Base-by-base conservation (phyloP, 208 protist species). In the Novymonas esmeraldas region DNA sequence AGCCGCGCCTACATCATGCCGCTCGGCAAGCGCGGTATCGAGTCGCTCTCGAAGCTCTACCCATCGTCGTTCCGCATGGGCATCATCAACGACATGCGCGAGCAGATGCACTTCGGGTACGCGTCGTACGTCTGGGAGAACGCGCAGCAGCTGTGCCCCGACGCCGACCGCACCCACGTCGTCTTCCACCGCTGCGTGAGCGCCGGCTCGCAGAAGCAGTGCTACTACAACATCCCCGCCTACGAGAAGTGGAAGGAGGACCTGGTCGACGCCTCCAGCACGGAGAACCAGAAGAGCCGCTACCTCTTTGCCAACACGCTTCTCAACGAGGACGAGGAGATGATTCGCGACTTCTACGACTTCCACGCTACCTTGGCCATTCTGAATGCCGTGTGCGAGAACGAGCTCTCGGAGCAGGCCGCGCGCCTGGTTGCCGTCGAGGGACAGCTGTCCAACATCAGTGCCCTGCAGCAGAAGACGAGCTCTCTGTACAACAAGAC, bases 401-500 rank as follows among this genome's bases (percentile, higher is more conserved):
- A 96, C 75, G 91, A 96, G 80, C 87, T 95, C 41, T 96, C 91
- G 33, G 91, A 96, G 79, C 91, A 96, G 67, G 91, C 91, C 39
- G 91, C 91, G 2, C 89, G 91, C 42, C 70, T 96, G 41, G 79
- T 96, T 3, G 91, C 91, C 50, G 91, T 96, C 39, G 91, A 96
- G 73, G 87, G 87, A 46, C 91, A 96, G 71, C 74, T 96, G 58
- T 93, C 87, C 51, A 96, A 96, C 71, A 96, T 96, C 78, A 86
- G 73, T 42, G 69, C 75, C 4, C 73, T 96, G 14, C 83, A 93
- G 65, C 79, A 90, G 59, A 81, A 86, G 76, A 94, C 91, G n/a
- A 93, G 88, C 63, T 93, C 86, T 20, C 58, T 96, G 39, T 96
- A 95, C 82, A 96, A 96, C 76, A 96, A 96, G 79, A 94, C 89